phyloP scores from a whole-genome alignment of 1,284 basidiomycete species.

The Malassezia pachydermatis region DNA sequence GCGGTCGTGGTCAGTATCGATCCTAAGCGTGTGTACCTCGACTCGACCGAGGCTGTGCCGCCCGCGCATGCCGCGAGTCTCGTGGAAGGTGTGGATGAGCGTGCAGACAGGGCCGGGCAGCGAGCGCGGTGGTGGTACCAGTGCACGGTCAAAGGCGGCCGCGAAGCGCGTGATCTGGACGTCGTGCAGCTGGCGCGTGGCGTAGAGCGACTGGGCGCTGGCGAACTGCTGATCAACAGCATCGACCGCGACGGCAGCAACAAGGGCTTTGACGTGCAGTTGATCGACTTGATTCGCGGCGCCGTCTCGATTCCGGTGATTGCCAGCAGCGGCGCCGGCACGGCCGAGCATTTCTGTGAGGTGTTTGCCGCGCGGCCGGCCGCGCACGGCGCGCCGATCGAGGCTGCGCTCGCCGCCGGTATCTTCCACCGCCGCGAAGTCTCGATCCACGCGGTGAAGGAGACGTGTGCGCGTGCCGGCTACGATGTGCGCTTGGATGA shows the following conservation, averaged over 20 bases:
- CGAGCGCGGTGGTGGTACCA: conserved; percentile 90
- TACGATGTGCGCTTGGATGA: conserved; percentile 32
- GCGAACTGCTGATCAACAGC: conserved; percentile 88
- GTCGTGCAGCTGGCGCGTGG: conserved; percentile 82
- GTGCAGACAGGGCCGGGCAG: conserved; percentile 53
- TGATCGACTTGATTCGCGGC: conserved; percentile 62
- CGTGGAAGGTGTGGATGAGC: conserved; percentile 30
- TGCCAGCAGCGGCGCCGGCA: conserved; percentile 80
- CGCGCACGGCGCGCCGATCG: conserved; percentile 52
- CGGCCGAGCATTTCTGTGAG: conserved; percentile 68
- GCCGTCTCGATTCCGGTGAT: conserved; percentile 82
- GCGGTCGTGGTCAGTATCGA: conserved; percentile 97
- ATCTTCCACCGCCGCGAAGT: conserved; percentile 93
- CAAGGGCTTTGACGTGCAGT: conserved; percentile 77
- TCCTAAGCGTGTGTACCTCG: conserved; percentile 77
- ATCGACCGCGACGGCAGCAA: conserved; percentile 94
- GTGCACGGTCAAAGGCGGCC: conserved; percentile 88
- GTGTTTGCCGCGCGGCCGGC: conserved; percentile 50
- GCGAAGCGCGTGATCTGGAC: conserved; percentile 76
- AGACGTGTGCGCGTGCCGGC: conserved; percentile 32
- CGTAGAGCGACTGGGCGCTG: conserved; percentile 78
- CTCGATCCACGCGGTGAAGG: conserved; percentile 51
- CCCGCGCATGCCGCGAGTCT: conserved; percentile 48
- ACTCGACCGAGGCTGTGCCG: conserved; percentile 52
- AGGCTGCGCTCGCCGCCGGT: conserved; percentile 90